These are phyloP conservation scores for Fusarium tupiense DNA, from an alignment of 2,329 filamentous ascomycete species.

Conservation along the genomic window DNA sequence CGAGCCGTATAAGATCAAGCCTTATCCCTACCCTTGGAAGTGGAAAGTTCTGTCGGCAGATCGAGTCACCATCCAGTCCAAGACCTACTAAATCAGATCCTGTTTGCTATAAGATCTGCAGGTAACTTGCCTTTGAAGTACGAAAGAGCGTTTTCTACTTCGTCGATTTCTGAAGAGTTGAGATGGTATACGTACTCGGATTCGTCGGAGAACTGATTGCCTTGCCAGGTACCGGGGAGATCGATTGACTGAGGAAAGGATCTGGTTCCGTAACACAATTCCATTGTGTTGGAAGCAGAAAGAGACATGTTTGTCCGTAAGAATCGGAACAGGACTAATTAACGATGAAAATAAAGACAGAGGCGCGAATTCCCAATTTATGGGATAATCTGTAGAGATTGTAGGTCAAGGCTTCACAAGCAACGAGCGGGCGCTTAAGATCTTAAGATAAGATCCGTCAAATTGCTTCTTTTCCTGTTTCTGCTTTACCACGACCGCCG, in stretches of 20 bases:
- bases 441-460: accelerated
- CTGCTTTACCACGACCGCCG: too few species aligned
- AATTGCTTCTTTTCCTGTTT: too few species aligned
- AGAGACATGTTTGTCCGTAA: too few species aligned
- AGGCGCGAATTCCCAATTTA: too few species aligned
- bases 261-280: background rate
- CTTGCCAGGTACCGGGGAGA: background rate
- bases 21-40: slow-evolving; percentile 64
- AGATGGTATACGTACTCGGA: background rate
- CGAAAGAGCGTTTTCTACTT: background rate
- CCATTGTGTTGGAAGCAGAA: background rate
- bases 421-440: too few species aligned
- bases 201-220: background rate
- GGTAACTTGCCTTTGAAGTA: background rate
- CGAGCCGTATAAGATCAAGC: slow-evolving; percentile 60
- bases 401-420: accelerated
- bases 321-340: too few species aligned
- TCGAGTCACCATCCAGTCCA: slow-evolving; percentile 62
- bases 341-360: too few species aligned
- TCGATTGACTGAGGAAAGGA: background rate
- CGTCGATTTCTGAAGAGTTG: background rate
- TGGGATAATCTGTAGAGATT: too few species aligned
- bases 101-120: accelerated
- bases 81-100: slow-evolving; percentile 50
- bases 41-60: slow-evolving; percentile 66